A percentile compares a stretch with the other conserved stretches of the same genome.
Conservation (phyloP, 2,329 filamentous ascomycete species). For the Gnomoniopsis smithogilvyi region DNA sequence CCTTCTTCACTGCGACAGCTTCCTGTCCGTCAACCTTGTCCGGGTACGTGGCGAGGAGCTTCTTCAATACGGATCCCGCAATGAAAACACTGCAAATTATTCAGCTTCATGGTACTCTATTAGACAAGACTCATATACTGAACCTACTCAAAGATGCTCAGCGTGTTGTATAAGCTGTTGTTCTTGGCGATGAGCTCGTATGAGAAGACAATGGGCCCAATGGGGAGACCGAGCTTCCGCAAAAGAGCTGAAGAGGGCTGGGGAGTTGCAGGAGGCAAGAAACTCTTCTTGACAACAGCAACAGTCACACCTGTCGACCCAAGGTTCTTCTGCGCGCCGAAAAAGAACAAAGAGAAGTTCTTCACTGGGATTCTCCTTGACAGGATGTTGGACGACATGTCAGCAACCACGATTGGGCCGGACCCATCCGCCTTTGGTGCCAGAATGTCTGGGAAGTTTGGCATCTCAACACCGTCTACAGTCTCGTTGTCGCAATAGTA, state of each 20-base stretch:
- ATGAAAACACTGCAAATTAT: slow-evolving; percentile 66
- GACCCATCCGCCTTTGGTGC: slow-evolving; percentile 56
- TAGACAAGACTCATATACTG: not conserved
- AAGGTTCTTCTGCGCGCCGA: slow-evolving; percentile 92
- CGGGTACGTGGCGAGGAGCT: slow-evolving; percentile 62
- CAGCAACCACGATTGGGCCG: slow-evolving; percentile 76
- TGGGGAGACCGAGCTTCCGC: slow-evolving; percentile 70
- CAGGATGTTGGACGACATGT: slow-evolving; percentile 95
- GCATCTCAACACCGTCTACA: slow-evolving; percentile 90
- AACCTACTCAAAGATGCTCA: slow-evolving; percentile 81
- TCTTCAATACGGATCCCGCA: slow-evolving; percentile 82
- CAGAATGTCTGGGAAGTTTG: slow-evolving; percentile 63
- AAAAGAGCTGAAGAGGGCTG: slow-evolving; percentile 68
- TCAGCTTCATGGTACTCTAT: not conserved
- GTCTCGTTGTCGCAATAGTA: slow-evolving; percentile 96
- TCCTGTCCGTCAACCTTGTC: slow-evolving; percentile 76
- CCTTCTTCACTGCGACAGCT: slow-evolving; percentile 69
- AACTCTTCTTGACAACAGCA: slow-evolving; percentile 75
- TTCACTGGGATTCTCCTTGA: slow-evolving; percentile 72
- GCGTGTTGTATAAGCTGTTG: slow-evolving; percentile 92
- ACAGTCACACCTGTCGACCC: slow-evolving; percentile 84
- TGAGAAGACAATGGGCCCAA: slow-evolving; percentile 75
- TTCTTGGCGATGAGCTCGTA: slow-evolving; percentile 88
- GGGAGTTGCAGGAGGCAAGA: slow-evolving; percentile 65
- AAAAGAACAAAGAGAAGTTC: slow-evolving; percentile 84